These are phyloP conservation scores for Globisporangium nagaii DNA, from an alignment of 352 stramenopile species.

Conservation along the genomic window DNA sequence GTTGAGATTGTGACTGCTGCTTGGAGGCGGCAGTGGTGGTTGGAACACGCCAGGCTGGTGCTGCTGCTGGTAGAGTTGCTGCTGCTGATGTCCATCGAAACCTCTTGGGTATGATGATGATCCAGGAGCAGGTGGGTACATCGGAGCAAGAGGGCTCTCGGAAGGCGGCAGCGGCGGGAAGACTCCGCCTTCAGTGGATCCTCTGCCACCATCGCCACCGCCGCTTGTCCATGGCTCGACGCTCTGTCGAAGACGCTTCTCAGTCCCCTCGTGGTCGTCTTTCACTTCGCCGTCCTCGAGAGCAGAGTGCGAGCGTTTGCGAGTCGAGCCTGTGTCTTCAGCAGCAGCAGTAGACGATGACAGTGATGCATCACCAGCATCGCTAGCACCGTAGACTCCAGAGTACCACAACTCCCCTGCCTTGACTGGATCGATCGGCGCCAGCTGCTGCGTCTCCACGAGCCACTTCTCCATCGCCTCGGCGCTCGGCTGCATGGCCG, in stretches of 20 bases:
- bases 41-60: not conserved
- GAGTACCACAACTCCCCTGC: constrained; percentile 26
- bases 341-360: not conserved
- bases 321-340: not conserved
- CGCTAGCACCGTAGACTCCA: not conserved
- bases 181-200: not conserved
- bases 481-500: constrained; percentile 41
- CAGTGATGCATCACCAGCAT: not conserved
- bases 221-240: not conserved
- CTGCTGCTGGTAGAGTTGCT: not conserved
- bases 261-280: constrained; percentile 20
- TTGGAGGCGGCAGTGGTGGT: not conserved
- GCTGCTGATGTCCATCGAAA: not conserved
- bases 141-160: not conserved
- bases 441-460: constrained; percentile 48
- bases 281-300: constrained; percentile 58
- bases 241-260: constrained; percentile 1
- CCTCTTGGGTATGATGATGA: not conserved
- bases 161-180: constrained; percentile 5
- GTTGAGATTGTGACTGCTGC: not conserved
- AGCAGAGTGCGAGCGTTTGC: constrained; percentile 10
- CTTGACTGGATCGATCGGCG: constrained; percentile 29
- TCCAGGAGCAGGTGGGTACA: not conserved
- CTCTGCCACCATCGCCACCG: too few species aligned
- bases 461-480: constrained; percentile 47